A percentile compares a stretch with the other conserved stretches of the same genome.
phyloP scores from a whole-genome alignment of 768 basidiomycete species.

The Holtermanniella nyarrowii region DNA sequence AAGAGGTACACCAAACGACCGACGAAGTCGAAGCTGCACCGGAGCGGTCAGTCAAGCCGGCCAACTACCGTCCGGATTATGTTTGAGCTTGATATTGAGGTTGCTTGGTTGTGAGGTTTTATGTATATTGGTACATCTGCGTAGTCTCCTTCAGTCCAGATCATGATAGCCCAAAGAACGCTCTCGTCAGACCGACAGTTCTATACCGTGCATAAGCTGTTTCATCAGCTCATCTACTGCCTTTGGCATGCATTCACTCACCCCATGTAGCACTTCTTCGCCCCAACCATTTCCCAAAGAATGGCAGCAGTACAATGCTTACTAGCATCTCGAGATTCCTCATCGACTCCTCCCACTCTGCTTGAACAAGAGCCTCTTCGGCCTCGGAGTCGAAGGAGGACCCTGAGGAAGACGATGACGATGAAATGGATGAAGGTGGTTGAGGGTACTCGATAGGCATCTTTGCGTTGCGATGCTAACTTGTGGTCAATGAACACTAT shows the following conservation, averaged over 20 bases:
- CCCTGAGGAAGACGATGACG: constrained; percentile 41
- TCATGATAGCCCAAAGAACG: constrained; percentile 43
- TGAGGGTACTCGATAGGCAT: constrained; percentile 36
- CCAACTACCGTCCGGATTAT: neutral
- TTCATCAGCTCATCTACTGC: neutral
- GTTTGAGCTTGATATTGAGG: neutral
- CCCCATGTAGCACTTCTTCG: constrained; percentile 77
- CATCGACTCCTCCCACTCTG: constrained; percentile 89
- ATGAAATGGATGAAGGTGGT: constrained; percentile 33
- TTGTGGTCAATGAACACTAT: neutral
- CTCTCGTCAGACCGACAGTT: constrained; percentile 52
- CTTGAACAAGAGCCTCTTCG: constrained; percentile 49
- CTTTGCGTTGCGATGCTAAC: neutral
- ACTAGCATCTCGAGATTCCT: constrained; percentile 72
- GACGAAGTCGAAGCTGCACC: neutral
- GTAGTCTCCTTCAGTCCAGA: neutral
- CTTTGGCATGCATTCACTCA: constrained; percentile 42
- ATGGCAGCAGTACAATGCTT: constrained; percentile 69
- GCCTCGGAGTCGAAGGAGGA: constrained; percentile 45
- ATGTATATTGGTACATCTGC: neutral
- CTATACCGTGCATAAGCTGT: constrained; percentile 66
- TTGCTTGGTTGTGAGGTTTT: no score
- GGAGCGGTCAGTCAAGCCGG: neutral
- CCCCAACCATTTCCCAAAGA: constrained; percentile 79
- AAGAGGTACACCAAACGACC: constrained; percentile 7